Percentiles rank a stretch among this genome's conserved stretches.
Evolutionary conservation across 1,284 basidiomycete genomes (phyloP).

Genomic region (Boletus hoseneyae): DNA sequence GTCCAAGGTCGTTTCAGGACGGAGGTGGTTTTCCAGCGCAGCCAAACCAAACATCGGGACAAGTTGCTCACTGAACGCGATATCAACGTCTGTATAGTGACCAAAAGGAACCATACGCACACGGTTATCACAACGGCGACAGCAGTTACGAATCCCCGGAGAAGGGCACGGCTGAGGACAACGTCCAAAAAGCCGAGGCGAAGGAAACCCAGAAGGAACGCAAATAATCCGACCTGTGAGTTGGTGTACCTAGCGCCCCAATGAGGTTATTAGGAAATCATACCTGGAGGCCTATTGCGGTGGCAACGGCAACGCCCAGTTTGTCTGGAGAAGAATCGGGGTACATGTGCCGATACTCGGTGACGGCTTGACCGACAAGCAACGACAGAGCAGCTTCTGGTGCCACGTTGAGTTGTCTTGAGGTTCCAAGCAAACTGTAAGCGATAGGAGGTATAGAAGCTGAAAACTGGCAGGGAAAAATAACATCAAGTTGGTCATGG

Average conservation of each 20-base stretch:
- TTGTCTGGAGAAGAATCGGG: conserved; percentile 47
- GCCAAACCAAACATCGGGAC: conserved; percentile 79
- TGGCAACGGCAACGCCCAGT: conserved; percentile 63
- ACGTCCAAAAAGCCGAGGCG: conserved; percentile 94
- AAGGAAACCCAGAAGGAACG: conserved; percentile 83
- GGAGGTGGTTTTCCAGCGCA: conserved; percentile 49
- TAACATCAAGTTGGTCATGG: conserved; percentile 10
- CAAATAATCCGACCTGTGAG: conserved; percentile 77
- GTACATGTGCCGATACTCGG: conserved; percentile 59
- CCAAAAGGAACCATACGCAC: conserved; percentile 38
- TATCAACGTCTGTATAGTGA: conserved; percentile 2
- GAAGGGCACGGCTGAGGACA: conserved; percentile 82
- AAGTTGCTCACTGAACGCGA: conserved; percentile 64
- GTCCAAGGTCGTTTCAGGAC: conserved; percentile 65
- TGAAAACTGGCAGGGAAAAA: conserved; percentile 51
- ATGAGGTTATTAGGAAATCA: conserved; percentile 12
- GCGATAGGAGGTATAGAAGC: conserved; percentile 78
- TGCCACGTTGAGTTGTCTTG: conserved; percentile 79
- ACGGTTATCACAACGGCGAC: conserved; percentile 74
- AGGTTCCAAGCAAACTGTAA: conserved; percentile 85
- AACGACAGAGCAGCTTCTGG: conserved; percentile 89
- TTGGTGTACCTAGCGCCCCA: neutral
- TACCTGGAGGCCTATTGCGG: conserved; percentile 81
- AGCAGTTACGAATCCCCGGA: conserved; percentile 85
- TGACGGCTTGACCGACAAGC: conserved; percentile 84